phyloP scores from a whole-genome alignment of 352 stramenopile genomes.

The Pilasporangium apinafurcum region DNA sequence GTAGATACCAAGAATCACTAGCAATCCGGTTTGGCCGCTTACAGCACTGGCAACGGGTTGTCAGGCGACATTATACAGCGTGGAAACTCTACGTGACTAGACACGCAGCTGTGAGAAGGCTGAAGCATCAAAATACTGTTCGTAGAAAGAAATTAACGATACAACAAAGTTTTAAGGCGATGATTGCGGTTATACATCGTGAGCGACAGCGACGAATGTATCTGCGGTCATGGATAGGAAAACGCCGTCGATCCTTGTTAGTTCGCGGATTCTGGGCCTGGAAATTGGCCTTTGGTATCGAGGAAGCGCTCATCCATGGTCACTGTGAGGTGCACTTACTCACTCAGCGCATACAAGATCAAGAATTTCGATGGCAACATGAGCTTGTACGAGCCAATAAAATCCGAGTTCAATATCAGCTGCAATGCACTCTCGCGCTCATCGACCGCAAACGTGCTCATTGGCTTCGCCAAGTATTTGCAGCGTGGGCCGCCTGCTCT shows the following conservation, averaged over 20 bases:
- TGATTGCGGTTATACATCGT: conserved; percentile 1
- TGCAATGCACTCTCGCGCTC: conserved; percentile 22
- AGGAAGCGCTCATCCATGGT: conserved; percentile 7
- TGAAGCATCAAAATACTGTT: background rate
- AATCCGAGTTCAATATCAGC: conserved; percentile 16
- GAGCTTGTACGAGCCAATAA: conserved; percentile 13
- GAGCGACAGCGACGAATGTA: background rate
- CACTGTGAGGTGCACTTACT: conserved; percentile 15
- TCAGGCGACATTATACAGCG: conserved; percentile 6
- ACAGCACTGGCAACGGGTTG: conserved; percentile 1
- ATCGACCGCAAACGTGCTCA: conserved; percentile 12
- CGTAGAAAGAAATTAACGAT: background rate
- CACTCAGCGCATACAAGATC: conserved; percentile 10
- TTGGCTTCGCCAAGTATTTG: conserved; percentile 7
- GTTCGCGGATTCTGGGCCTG: too few species aligned
- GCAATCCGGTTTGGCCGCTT: conserved; percentile 14
- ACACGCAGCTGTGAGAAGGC: background rate
- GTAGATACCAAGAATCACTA: conserved; percentile 7
- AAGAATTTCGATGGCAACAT: conserved; percentile 4
- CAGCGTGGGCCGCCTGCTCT: conserved; percentile 7
- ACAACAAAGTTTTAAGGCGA: conserved; percentile 1
- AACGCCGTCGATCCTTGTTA: too few species aligned
- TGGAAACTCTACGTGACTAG: conserved; percentile 9
- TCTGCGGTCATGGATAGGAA: too few species aligned
- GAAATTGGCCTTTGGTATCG: conserved; percentile 6